Base-by-base conservation (phyloP, 225 moss, liverwort and hornwort species). In the Pseudisothecium myosuroides region DNA sequence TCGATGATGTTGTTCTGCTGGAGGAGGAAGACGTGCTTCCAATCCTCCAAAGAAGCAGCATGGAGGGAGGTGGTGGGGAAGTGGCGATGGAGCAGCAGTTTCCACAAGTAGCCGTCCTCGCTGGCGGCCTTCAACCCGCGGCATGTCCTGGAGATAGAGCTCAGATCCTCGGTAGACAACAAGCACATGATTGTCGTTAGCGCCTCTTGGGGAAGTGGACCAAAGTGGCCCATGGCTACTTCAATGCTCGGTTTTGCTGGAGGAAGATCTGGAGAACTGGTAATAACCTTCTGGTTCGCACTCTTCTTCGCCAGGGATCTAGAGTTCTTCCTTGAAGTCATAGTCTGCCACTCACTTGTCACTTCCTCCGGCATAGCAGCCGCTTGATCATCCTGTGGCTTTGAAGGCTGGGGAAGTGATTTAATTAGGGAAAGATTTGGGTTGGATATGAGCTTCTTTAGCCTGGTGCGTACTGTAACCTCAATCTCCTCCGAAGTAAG, bases 61-160 rank as follows among this genome's bases (percentile, higher is more conserved):
- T 24, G 82, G 52, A 88, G 74, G 28, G 88, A 62, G 50, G 82
- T 52, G 39, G 82, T 41, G 49, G 88, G 88, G 88, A 88, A 82
- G 82, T 88, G 74, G 12, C 74, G 74, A 18, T 63, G 82, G 24
- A 72, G 74, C 63, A 82, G 74, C 32, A 72, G 32, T 52, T 88
- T 88, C 88, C 88, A 88, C 73, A 88, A 73, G 82, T 88, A 88
- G 54, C 82, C 88, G 67, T 88, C 82, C 61, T 88, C 63, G 41
- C 88, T 73, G 52, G 88, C 82, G 73, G 36, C 82, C 39, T 82
- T 82, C 49, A 88, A 29, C 41, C 88, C 88, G 61, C 62, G 88
- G 72, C 88, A 82, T 82, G 88, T 74, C 88, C 88, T 88, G 39
- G 73, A 72, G 52, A 88, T 31, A 52, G 88, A 88, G 62, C 88